These are phyloP conservation scores for Cornus florida DNA, from an alignment of 148 eudicot species.

Conservation along the genomic window DNA sequence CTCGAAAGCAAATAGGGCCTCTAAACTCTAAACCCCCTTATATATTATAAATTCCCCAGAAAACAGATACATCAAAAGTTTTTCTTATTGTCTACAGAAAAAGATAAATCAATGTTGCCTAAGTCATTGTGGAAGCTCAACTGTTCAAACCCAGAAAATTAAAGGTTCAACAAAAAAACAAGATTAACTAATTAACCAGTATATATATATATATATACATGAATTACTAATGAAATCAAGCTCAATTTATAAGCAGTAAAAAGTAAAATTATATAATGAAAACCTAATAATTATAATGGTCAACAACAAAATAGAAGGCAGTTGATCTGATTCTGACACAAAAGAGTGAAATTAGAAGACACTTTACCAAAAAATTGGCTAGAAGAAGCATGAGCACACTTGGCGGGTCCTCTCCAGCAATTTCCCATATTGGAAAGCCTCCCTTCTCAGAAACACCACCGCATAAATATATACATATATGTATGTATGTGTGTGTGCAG, in stretches of 20 bases:
- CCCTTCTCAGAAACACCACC: background rate
- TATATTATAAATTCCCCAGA: background rate
- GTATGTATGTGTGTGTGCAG: too few species aligned
- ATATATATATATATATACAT: background rate
- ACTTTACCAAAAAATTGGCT: slow-evolving; percentile 32
- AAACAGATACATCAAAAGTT: background rate
- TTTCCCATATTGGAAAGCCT: slow-evolving; percentile 28
- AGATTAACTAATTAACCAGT: too few species aligned
- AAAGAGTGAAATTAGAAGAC: background rate
- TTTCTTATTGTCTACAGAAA: background rate
- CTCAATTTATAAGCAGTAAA: background rate
- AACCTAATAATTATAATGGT: background rate
- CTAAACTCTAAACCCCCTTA: too few species aligned
- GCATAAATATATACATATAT: too few species aligned
- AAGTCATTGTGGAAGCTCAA: background rate
- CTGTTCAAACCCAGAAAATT: background rate
- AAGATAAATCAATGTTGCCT: background rate
- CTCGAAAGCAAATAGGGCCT: too few species aligned
- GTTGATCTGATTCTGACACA: background rate
- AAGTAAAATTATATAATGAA: background rate
- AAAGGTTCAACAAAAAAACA: background rate
- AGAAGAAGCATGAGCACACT: slow-evolving; percentile 49
- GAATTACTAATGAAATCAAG: background rate
- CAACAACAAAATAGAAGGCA: background rate
- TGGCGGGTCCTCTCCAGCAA: slow-evolving; percentile 31